Evolutionary conservation across 2,329 filamentous ascomycete species (phyloP).

Genomic region (Pseudogymnoascus sp.): DNA sequence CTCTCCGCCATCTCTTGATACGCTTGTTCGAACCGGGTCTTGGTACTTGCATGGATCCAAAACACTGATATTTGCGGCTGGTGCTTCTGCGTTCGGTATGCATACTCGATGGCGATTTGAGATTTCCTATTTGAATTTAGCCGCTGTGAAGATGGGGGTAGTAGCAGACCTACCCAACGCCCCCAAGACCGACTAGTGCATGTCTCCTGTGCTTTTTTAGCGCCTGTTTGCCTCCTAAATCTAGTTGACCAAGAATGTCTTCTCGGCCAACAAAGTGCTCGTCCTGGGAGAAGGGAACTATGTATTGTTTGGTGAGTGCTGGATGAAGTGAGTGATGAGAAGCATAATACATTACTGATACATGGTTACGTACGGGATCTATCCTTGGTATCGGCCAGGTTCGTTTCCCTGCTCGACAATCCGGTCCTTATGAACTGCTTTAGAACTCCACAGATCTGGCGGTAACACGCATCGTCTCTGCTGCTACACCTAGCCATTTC

Average conservation of each 20-base stretch:
- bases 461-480: constrained; percentile 24
- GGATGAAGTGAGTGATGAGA: background rate
- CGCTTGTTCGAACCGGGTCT: constrained; percentile 17
- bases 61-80: constrained; percentile 16
- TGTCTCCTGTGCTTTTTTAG: background rate
- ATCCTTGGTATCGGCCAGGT: background rate
- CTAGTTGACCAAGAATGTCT: background rate
- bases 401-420: background rate
- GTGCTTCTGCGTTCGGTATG: constrained; percentile 11
- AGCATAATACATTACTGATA: background rate
- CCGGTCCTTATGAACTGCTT: background rate
- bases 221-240: background rate
- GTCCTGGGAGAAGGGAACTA: background rate
- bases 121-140: constrained; percentile 16
- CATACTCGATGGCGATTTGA: constrained; percentile 19
- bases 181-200: constrained; percentile 18
- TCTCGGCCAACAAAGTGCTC: constrained; percentile 1
- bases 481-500: constrained; percentile 36
- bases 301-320: background rate
- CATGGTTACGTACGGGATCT: background rate
- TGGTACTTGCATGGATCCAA: constrained; percentile 20
- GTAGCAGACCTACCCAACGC: constrained; percentile 1
- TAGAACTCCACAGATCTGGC: constrained; percentile 11
- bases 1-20: constrained; percentile 17
- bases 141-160: background rate